Conservation (phyloP, 495 filamentous ascomycete species). For the Penicillium simplicissimum region DNA sequence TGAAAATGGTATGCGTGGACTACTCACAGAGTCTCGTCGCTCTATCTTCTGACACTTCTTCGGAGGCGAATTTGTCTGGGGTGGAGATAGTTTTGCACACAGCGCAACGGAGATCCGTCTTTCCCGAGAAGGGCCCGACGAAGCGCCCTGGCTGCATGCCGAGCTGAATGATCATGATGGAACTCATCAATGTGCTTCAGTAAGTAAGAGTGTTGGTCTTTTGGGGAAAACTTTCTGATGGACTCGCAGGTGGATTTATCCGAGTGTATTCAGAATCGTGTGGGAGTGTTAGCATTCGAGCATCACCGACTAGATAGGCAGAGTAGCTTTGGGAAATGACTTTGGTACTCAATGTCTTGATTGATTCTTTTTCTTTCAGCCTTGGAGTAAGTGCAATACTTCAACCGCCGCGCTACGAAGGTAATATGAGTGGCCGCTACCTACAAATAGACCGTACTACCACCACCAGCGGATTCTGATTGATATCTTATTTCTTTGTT, state of each 20-base stretch:
- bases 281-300: neutral
- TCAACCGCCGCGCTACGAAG: neutral
- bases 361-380: no score
- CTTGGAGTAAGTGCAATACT: no score
- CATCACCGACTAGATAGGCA: neutral
- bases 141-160: constrained; percentile 6
- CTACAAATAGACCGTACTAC: neutral
- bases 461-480: neutral
- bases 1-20: constrained; percentile 4
- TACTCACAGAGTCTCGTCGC: neutral
- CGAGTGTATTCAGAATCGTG: constrained; percentile 3
- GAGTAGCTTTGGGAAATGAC: neutral
- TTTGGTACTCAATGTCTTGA: neutral
- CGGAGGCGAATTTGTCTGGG: constrained; percentile 14
- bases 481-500: neutral
- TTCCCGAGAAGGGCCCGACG: constrained; percentile 11
- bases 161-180: constrained; percentile 3
- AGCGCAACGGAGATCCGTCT: constrained; percentile 17
- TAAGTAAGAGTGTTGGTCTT: neutral
- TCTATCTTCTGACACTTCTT: neutral
- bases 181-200: neutral
- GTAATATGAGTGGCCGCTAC: neutral
- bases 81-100: constrained; percentile 9
- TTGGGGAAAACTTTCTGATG: neutral
- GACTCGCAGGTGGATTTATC: neutral